Conservation (phyloP, 2,329 filamentous ascomycete genomes). For the Talaromyces verruculosus region DNA sequence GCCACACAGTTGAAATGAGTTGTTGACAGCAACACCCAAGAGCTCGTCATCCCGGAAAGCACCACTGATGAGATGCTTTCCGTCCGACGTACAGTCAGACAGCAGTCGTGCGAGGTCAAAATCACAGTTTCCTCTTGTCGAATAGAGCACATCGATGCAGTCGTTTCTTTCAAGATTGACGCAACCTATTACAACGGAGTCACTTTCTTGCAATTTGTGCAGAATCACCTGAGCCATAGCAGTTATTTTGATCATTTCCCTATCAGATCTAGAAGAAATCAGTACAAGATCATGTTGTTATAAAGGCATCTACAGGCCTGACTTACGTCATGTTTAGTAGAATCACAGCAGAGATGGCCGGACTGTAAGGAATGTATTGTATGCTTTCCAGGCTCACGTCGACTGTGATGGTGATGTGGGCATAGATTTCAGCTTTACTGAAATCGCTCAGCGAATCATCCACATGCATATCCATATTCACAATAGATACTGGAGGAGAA, state of each 20-base stretch:
- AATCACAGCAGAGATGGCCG: constrained; percentile 38
- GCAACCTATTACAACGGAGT: constrained; percentile 16
- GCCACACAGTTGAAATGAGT: constrained; percentile 6
- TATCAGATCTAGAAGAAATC: neutral
- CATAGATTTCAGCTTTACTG: constrained; percentile 32
- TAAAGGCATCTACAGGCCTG: too few relatives aligned
- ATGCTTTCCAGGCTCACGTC: constrained; percentile 22
- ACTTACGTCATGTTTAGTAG: constrained; percentile 38
- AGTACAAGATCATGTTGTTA: too few relatives aligned
- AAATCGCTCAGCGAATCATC: neutral
- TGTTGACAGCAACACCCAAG: neutral
- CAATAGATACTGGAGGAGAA: constrained; percentile 26
- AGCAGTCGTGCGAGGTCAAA: constrained; percentile 12
- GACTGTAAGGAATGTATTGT: constrained; percentile 23
- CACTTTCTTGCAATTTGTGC: neutral
- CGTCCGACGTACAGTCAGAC: constrained; percentile 8
- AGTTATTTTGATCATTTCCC: constrained; percentile 10
- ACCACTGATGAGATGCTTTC: constrained; percentile 13
- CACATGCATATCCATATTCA: constrained; percentile 25
- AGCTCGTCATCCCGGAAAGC: constrained; percentile 13
- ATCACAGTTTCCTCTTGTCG: constrained; percentile 1
- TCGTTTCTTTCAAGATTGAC: constrained; percentile 9
- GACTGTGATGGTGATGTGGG: constrained; percentile 39
- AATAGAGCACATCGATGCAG: constrained; percentile 11
- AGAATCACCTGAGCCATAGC: constrained; percentile 16